Evolutionary conservation across 1,284 basidiomycete species (phyloP).

Genomic region (Cutaneotrichosporon sp.): DNA sequence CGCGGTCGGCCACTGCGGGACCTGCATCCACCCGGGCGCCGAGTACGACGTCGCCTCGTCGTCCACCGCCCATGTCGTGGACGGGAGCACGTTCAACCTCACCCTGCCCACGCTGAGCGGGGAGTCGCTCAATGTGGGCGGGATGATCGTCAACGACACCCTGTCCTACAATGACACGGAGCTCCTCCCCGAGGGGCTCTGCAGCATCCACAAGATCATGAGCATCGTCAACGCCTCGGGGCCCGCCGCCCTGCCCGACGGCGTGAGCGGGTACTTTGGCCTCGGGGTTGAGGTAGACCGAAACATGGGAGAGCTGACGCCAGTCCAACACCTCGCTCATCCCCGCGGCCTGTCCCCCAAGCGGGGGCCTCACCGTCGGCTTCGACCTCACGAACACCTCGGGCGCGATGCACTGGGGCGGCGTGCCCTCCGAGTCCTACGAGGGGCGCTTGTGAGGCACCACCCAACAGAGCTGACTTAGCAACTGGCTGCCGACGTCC

Average conservation of each 20-base stretch:
- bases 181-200: not conserved
- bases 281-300: slow-evolving; percentile 46
- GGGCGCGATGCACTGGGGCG: slow-evolving; percentile 50
- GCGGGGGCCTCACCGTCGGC: slow-evolving; percentile 33
- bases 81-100: not conserved
- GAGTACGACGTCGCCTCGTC: slow-evolving; percentile 11
- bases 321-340: slow-evolving; percentile 3
- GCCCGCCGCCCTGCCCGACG: not conserved
- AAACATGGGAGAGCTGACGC: no score
- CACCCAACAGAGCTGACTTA: slow-evolving; percentile 22
- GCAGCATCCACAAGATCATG: not conserved
- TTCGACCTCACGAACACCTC: slow-evolving; percentile 34
- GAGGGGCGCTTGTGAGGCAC: slow-evolving; percentile 45
- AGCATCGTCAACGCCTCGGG: not conserved
- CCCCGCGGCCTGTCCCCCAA: not conserved
- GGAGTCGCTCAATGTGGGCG: not conserved
- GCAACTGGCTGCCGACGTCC: slow-evolving; percentile 44
- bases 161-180: not conserved
- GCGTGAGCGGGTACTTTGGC: slow-evolving; percentile 41
- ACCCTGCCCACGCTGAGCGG: not conserved
- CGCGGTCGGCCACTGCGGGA: not conserved
- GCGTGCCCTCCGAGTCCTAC: slow-evolving; percentile 32
- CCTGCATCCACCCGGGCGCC: not conserved
- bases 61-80: not conserved
- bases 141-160: not conserved